phyloP scores from a whole-genome alignment of 2,329 filamentous ascomycete species.

The Phialemoniopsis sp. region DNA sequence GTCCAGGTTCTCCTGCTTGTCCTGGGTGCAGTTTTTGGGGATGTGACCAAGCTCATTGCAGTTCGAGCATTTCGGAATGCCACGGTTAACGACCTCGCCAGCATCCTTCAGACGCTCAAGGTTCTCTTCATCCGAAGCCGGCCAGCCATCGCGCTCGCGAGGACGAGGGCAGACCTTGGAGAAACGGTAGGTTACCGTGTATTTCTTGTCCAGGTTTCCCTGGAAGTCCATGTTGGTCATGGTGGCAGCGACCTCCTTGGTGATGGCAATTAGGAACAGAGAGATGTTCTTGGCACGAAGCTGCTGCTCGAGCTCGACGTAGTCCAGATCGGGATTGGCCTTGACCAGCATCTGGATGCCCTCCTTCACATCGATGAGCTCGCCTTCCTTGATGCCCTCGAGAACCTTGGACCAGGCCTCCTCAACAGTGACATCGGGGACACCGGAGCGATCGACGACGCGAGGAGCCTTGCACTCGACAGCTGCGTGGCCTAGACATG shows the following conservation, averaged over 20 bases:
- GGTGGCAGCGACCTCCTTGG: conserved; percentile 39
- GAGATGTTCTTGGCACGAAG: conserved; percentile 51
- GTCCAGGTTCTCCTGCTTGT: conserved; percentile 43
- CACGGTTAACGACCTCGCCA: conserved; percentile 58
- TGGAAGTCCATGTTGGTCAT: conserved; percentile 71
- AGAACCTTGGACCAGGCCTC: conserved; percentile 57
- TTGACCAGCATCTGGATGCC: conserved; percentile 59
- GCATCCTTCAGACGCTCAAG: conserved; percentile 60
- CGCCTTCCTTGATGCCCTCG: too few species aligned
- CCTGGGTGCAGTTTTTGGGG: conserved; percentile 55
- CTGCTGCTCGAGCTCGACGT: conserved; percentile 54
- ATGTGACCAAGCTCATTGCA: conserved; percentile 63
- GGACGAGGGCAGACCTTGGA: conserved; percentile 52
- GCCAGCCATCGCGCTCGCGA: conserved; percentile 58
- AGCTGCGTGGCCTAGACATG: conserved; percentile 45
- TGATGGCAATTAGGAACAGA: conserved; percentile 57
- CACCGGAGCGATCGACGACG: conserved; percentile 47
- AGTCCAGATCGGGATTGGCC: conserved; percentile 51
- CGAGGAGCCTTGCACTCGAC: conserved; percentile 56
- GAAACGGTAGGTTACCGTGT: conserved; percentile 59
- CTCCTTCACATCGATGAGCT: conserved; percentile 59
- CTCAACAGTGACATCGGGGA: conserved; percentile 47
- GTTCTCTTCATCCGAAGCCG: conserved; percentile 54
- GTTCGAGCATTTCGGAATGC: conserved; percentile 57
- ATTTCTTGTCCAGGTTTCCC: conserved; percentile 63